A percentile compares a stretch with the other conserved stretches of the same genome.
These are phyloP conservation scores for Globisporangium cystogenes DNA, from an alignment of 352 stramenopile species.

Conservation along the genomic window DNA sequence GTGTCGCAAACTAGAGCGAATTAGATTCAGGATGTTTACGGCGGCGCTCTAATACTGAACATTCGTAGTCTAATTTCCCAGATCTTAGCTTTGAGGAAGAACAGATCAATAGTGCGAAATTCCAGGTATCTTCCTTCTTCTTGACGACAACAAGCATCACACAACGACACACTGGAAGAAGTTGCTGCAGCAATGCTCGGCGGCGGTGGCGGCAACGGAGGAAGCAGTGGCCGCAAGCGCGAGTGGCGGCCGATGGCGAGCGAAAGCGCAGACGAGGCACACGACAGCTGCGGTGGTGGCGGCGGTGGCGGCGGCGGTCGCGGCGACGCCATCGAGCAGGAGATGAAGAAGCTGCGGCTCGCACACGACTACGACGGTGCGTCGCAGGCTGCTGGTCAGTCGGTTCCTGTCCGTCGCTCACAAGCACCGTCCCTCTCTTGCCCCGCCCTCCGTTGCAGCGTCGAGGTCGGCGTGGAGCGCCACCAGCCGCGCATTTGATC, in stretches of 20 bases:
- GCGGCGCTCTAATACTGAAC: too few species aligned
- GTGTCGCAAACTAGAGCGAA: too few species aligned
- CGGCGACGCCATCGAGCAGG: conserved; percentile 53
- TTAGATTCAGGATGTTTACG: too few species aligned
- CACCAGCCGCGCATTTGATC: not conserved
- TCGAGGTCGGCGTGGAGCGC: conserved; percentile 5
- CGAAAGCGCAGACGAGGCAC: not conserved
- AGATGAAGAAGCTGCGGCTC: conserved; percentile 71
- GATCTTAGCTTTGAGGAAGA: too few species aligned
- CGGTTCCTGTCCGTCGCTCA: not conserved
- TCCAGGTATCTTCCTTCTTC: too few species aligned
- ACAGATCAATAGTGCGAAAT: too few species aligned
- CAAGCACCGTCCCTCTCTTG: too few species aligned
- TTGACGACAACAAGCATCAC: too few species aligned
- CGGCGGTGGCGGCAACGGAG: conserved; percentile 1
- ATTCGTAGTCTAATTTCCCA: too few species aligned
- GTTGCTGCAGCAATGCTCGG: not conserved
- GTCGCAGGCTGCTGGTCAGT: not conserved
- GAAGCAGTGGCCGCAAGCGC: conserved; percentile 24
- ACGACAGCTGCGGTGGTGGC: not conserved
- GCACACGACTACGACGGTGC: conserved; percentile 53
- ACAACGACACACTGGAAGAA: too few species aligned
- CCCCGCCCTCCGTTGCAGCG: not conserved
- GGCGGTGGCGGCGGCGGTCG: not conserved
- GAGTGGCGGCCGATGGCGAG: conserved; percentile 20